phyloP scores from a whole-genome alignment of 225 moss, liverwort and hornwort genomes.

The Pseudoscleropodium purum region DNA sequence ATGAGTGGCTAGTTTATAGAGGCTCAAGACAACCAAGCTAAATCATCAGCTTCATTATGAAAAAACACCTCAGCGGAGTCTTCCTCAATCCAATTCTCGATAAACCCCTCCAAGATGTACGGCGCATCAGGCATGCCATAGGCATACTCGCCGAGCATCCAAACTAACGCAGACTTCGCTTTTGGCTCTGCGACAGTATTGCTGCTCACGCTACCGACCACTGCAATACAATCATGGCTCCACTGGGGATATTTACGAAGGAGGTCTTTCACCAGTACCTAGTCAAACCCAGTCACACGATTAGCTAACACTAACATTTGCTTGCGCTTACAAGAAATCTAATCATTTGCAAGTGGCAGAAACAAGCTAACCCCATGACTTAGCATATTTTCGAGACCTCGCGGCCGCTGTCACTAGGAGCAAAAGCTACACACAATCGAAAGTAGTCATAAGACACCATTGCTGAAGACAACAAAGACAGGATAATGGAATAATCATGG shows the following conservation, averaged over 20 bases:
- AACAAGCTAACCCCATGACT: not conserved
- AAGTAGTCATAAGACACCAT: not conserved
- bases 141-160: conserved; percentile 99
- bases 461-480: not conserved
- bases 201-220: conserved; percentile 93
- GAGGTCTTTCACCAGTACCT: conserved; percentile 98
- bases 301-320: not conserved
- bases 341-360: not conserved
- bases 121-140: conserved; percentile 96
- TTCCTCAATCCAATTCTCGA: conserved; percentile 82
- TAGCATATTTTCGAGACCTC: not conserved
- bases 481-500: not conserved
- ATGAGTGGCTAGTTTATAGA: not conserved
- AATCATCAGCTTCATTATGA: not conserved
- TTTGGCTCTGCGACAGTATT: conserved; percentile 90
- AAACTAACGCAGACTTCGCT: conserved; percentile 86
- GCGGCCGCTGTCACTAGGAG: not conserved
- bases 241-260: conserved; percentile 96
- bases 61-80: conserved; percentile 60
- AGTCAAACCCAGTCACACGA: not conserved
- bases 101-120: conserved; percentile 78
- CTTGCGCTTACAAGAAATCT: not conserved
- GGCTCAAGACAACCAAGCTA: not conserved
- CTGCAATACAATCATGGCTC: conserved; percentile 99
- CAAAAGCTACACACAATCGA: not conserved